These are phyloP conservation scores for Alloteropsis semialata DNA, from an alignment of 176 grass and related monocot genomes.

Conservation along the genomic window DNA sequence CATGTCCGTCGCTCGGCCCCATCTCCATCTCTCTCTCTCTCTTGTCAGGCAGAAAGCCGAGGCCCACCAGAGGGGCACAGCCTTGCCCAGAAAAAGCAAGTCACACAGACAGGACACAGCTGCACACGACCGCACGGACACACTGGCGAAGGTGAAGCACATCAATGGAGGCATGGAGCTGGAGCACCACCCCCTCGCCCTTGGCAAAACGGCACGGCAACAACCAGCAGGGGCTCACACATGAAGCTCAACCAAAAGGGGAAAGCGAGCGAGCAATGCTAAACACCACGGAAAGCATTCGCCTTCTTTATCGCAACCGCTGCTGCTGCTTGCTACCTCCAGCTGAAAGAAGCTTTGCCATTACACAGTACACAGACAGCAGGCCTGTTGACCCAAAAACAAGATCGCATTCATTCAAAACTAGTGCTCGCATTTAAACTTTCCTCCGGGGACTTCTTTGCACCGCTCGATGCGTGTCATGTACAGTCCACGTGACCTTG, in stretches of 20 bases:
- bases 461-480: neutral
- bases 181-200: neutral
- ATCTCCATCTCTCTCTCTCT: neutral
- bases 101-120: neutral
- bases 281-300: slow-evolving; percentile 1
- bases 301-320: neutral
- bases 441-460: neutral
- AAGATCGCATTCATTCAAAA: neutral
- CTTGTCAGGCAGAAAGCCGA: too few species aligned
- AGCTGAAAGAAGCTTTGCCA: neutral
- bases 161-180: neutral
- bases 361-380: too few species aligned
- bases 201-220: slow-evolving; percentile 22
- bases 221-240: neutral
- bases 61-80: neutral
- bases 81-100: slow-evolving; percentile 16
- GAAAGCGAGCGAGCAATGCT: neutral
- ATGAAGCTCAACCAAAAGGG: neutral
- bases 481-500: neutral
- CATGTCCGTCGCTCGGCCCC: neutral
- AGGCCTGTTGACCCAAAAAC: too few species aligned
- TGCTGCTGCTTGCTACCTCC: neutral
- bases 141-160: neutral
- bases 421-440: neutral
- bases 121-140: neutral